Evolutionary conservation across 305 asterid genomes (phyloP).

Genomic region (Petunia hybrid): DNA sequence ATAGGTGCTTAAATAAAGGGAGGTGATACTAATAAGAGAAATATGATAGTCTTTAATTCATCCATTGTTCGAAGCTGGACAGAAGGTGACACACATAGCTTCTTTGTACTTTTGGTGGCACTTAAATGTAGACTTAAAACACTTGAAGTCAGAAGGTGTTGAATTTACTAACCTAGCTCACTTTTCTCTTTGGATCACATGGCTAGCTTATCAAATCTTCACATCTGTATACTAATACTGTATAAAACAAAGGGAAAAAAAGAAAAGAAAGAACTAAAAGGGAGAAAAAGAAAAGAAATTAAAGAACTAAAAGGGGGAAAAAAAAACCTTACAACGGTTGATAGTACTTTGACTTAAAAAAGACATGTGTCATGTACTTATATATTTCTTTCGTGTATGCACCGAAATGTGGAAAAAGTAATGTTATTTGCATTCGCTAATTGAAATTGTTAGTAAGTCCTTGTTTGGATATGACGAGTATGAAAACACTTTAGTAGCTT

Average conservation of each 20-base stretch:
- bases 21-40: slow-evolving; percentile 24
- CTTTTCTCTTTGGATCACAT: neutral
- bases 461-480: no score
- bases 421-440: no score
- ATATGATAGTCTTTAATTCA: slow-evolving; percentile 6
- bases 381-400: no score
- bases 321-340: no score
- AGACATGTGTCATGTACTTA: no score
- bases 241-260: neutral
- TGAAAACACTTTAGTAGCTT: no score
- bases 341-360: no score
- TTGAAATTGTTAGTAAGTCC: no score
- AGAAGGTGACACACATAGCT: slow-evolving; percentile 23
- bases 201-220: neutral
- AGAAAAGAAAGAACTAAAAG: no score
- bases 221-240: neutral
- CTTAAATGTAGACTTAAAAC: slow-evolving; percentile 5
- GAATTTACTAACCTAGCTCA: slow-evolving; percentile 4
- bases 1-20: slow-evolving; percentile 32
- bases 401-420: no score
- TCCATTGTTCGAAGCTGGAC: slow-evolving; percentile 6
- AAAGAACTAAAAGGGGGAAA: no score
- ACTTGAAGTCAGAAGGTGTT: slow-evolving; percentile 6
- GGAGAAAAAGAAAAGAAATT: no score
- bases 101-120: slow-evolving; percentile 28